Base-by-base conservation (phyloP, 768 basidiomycete species). In the Russula ochroleuca region DNA sequence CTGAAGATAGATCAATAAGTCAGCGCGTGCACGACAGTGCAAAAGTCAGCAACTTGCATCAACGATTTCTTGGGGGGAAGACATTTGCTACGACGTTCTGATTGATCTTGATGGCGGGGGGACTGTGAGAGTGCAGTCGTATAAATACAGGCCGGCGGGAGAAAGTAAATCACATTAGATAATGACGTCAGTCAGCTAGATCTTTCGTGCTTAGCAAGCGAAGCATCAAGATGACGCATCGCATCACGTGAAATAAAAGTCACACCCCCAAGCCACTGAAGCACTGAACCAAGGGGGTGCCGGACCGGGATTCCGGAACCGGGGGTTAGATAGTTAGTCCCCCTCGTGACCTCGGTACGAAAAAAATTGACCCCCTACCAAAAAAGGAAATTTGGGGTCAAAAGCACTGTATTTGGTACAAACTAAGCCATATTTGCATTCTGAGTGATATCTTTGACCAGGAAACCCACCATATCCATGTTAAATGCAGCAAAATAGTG, bases 1-100 rank as follows among this genome's bases (percentile, higher is more conserved):
- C 73, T 79, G 61, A 67, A 31, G 23, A 25, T 14, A 28, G 17
- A 40, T 33, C 25, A 33, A 37, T 19, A 14, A 45, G 23, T 57
- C 48, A 52, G 56, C 45, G 6, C 0, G 8, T 19, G 28, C 6
- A 21, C 14, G 13, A 41, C 21, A 10, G 1, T 10, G 35, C 1
- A n/a, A 35, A 10, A 17, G 8, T 6, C 0, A 3, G n/a, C 33
- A 28, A 49, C 63, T 49, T 41, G 48, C 63, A 14, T 64, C 63
- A 47, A 64, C 59, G 19, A 64, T 53, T 47, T 59, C 57, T 43
- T 59, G 33, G 14, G 62, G 41, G 21, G 62, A 35, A 17, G 62
- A 53, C 62, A 63, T 63, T 59, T 25, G 57, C 5, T 63, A 28
- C 2, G 15, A 40, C 35, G 13, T 57, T 38, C 10, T 35, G 35